Evolutionary conservation across 2,329 filamentous ascomycete species (phyloP).

Genomic region (Fusarium torulosum): DNA sequence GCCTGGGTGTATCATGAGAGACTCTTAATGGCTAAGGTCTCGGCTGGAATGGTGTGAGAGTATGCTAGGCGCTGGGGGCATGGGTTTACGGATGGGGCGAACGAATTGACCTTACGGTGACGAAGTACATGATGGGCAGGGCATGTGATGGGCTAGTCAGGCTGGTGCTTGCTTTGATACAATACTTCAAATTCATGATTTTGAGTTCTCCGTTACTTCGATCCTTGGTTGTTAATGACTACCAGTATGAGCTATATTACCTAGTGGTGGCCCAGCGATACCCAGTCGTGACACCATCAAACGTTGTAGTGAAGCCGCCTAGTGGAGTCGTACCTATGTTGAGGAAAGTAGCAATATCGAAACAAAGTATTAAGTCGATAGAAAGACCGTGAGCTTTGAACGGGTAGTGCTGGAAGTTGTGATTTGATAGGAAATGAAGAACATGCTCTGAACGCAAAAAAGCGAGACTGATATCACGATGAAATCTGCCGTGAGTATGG

Average conservation of each 20-base stretch:
- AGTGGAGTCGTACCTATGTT: neutral
- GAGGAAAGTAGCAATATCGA: neutral
- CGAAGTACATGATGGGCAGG: slow-evolving; percentile 26
- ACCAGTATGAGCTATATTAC: no score
- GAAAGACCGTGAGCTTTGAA: neutral
- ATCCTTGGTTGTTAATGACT: neutral
- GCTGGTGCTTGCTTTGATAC: slow-evolving; percentile 41
- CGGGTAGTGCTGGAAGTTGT: neutral
- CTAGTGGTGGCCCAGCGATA: no score
- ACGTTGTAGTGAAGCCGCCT: neutral
- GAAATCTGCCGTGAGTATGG: no score
- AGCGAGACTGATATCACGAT: no score
- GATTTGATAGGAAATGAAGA: neutral
- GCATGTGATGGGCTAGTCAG: slow-evolving; percentile 22
- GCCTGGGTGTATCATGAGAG: slow-evolving; percentile 26
- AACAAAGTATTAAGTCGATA: neutral
- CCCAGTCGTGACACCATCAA: neutral
- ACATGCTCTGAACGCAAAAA: no score
- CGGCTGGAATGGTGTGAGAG: slow-evolving; percentile 19
- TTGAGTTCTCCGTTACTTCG: slow-evolving; percentile 7
- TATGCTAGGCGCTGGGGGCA: slow-evolving; percentile 10
- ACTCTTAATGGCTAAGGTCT: slow-evolving; percentile 8
- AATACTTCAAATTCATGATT: slow-evolving; percentile 39
- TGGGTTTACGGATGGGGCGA: slow-evolving; percentile 20
- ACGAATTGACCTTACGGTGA: slow-evolving; percentile 26